These are phyloP conservation scores for Aethionema arabicum DNA, from an alignment of 345 rosid species.

Conservation along the genomic window DNA sequence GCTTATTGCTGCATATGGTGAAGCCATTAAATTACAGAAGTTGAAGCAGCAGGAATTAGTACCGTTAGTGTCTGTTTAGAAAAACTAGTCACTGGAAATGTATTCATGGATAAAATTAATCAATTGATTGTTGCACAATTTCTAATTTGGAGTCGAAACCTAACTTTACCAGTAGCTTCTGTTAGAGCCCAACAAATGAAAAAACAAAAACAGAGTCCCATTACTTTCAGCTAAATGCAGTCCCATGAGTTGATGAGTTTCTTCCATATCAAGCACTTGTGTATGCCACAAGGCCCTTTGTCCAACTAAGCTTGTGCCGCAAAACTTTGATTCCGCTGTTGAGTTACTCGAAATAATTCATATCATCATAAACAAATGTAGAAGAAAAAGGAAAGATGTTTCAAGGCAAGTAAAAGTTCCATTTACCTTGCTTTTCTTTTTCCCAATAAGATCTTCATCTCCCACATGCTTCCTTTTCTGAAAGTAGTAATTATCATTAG, in stretches of 20 bases:
- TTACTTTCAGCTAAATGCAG: not conserved
- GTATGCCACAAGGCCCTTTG: not conserved
- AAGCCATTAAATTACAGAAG: constrained; percentile 41
- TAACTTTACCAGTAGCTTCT: not conserved
- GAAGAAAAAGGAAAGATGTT: not conserved
- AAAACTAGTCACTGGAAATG: constrained; percentile 18
- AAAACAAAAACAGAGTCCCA: not conserved
- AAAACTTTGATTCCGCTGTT: not conserved
- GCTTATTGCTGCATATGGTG: constrained; percentile 82
- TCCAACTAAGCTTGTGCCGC: not conserved
- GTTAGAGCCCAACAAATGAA: not conserved
- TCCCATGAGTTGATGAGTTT: not conserved
- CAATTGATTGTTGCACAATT: constrained; percentile 6
- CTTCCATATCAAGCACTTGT: not conserved
- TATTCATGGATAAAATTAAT: constrained; percentile 2
- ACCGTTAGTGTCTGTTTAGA: constrained; percentile 15
- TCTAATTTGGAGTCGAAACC: not conserved
- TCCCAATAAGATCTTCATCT: constrained; percentile 69
- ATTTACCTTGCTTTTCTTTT: constrained; percentile 81
- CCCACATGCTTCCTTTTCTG: constrained; percentile 87
- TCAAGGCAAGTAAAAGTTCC: not conserved
- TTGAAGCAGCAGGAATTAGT: constrained; percentile 30
- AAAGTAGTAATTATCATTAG: constrained; percentile 10
- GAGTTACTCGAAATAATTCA: not conserved
- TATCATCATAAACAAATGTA: not conserved